These are phyloP conservation scores for Chaetoceros muelleri DNA, from an alignment of 108 stramenopile species.

Conservation along the genomic window DNA sequence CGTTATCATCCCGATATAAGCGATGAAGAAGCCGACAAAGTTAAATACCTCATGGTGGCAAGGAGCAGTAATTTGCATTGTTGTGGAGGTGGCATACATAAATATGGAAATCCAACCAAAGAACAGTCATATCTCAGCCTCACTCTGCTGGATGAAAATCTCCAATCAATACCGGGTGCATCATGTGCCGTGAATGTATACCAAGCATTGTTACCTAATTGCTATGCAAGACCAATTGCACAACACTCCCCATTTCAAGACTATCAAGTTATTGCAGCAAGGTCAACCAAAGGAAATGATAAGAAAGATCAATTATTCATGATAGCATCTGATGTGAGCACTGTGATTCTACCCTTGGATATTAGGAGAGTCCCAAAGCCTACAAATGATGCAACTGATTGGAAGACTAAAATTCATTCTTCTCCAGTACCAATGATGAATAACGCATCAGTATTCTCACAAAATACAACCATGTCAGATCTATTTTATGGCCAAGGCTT, in stretches of 20 bases:
- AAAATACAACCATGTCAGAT: neutral
- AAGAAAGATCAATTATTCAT: neutral
- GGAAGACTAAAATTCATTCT: neutral
- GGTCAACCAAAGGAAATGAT: neutral
- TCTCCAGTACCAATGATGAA: neutral
- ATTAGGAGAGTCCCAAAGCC: neutral
- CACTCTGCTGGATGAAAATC: neutral
- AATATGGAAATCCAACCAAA: neutral
- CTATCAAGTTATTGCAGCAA: neutral
- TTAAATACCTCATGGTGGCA: neutral
- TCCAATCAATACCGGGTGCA: neutral
- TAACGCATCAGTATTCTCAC: too few species aligned
- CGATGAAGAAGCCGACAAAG: slow-evolving; percentile 1
- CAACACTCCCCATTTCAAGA: neutral
- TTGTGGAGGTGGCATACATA: neutral
- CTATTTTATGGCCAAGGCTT: neutral
- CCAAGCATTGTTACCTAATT: neutral
- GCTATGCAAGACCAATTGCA: neutral
- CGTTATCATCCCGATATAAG: neutral
- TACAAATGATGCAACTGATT: neutral
- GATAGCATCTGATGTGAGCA: neutral
- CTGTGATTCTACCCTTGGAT: neutral
- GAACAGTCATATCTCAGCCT: neutral
- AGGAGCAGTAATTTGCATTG: neutral
- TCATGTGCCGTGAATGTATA: neutral